Conservation (phyloP, 192 early-diverging fungal species). For the Gryganskiella cystojenkinii region DNA sequence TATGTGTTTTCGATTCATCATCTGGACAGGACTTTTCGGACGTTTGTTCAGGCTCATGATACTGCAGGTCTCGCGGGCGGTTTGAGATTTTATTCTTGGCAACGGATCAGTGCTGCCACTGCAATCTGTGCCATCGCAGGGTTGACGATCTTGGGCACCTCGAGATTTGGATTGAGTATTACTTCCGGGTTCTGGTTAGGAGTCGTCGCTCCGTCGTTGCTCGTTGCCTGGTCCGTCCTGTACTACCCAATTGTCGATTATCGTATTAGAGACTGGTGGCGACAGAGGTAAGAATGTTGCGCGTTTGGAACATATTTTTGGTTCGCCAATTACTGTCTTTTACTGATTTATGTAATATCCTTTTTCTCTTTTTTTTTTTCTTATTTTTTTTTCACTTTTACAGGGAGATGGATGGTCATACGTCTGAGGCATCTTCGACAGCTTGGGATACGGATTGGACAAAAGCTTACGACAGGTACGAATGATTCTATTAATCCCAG, state of each 20-base stretch:
- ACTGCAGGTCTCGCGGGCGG: slow-evolving; percentile 54
- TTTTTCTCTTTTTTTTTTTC: neutral
- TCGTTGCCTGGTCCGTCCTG: slow-evolving; percentile 56
- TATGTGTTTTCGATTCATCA: slow-evolving; percentile 58
- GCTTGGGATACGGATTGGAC: slow-evolving; percentile 63
- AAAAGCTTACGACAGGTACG: slow-evolving; percentile 54
- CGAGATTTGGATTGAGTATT: slow-evolving; percentile 26
- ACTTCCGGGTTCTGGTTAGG: slow-evolving; percentile 53
- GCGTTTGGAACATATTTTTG: neutral
- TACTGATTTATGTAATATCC: neutral
- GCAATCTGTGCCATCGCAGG: slow-evolving; percentile 40
- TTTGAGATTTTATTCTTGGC: slow-evolving; percentile 60
- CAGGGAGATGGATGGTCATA: slow-evolving; percentile 53
- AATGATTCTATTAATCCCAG: neutral
- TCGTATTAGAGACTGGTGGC: slow-evolving; percentile 51
- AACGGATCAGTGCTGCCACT: slow-evolving; percentile 54
- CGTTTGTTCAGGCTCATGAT: slow-evolving; percentile 64
- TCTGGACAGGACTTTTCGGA: slow-evolving; percentile 58
- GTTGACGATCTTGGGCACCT: slow-evolving; percentile 24
- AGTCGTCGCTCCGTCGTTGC: slow-evolving; percentile 55
- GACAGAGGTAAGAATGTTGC: slow-evolving; percentile 28
- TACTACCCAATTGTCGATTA: slow-evolving; percentile 63
- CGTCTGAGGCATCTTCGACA: slow-evolving; percentile 44
- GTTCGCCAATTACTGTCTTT: neutral
- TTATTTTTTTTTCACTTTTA: too few relatives aligned